These are phyloP conservation scores for Persicaria maculosa DNA, from an alignment of 148 eudicot genomes.

Conservation along the genomic window DNA sequence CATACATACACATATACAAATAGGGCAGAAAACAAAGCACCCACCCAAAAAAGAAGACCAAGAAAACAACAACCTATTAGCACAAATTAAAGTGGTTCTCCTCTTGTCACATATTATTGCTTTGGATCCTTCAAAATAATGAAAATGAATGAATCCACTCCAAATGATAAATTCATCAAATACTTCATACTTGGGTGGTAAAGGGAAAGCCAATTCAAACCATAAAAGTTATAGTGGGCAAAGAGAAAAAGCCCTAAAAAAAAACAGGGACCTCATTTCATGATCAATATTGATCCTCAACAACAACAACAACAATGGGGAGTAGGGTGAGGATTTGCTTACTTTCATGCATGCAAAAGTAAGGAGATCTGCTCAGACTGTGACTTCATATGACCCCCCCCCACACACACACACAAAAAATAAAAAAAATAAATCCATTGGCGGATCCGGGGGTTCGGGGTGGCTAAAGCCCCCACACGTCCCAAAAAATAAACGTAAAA, in stretches of 20 bases:
- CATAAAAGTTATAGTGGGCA: neutral
- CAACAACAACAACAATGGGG: slow-evolving; percentile 8
- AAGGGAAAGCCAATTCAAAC: neutral
- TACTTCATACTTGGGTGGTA: neutral
- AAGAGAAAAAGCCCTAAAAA: neutral
- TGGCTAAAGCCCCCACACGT: too few species aligned
- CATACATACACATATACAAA: neutral
- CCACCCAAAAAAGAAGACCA: neutral
- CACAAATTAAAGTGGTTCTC: neutral
- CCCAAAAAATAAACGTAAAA: too few species aligned
- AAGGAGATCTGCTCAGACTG: neutral
- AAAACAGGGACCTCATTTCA: neutral
- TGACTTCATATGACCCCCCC: neutral
- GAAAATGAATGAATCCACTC: neutral
- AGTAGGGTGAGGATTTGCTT: neutral
- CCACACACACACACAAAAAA: too few species aligned
- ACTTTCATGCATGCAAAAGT: neutral
- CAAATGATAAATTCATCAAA: neutral
- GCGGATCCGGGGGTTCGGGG: too few species aligned
- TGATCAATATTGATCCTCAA: neutral
- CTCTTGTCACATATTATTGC: neutral
- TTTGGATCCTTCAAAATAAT: slow-evolving; percentile 1
- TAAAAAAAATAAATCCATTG: neutral
- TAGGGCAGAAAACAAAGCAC: neutral
- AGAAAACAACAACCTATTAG: neutral